These are phyloP conservation scores for Zymoseptoria passerinii DNA, from an alignment of 2,329 filamentous ascomycete genomes.

Conservation along the genomic window DNA sequence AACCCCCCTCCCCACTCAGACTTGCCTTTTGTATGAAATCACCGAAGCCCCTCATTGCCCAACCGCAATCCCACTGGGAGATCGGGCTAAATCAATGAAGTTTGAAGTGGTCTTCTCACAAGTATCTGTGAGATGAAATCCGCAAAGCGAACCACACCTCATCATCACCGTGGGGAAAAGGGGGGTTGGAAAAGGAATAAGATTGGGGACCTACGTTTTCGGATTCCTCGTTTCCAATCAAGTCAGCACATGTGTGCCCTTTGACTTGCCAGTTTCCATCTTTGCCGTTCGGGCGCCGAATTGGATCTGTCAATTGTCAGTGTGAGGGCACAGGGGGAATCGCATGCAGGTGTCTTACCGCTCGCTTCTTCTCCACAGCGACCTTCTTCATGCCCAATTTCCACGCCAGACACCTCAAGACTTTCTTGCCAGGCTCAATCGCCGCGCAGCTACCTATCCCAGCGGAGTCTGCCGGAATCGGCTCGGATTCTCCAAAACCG, in stretches of 20 bases:
- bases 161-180: slow-evolving; percentile 16
- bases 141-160: slow-evolving; percentile 12
- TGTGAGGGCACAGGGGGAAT: not conserved
- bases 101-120: slow-evolving; percentile 16
- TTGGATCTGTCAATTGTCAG: slow-evolving; percentile 31
- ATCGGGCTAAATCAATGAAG: slow-evolving; percentile 18
- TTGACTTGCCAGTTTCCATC: slow-evolving; percentile 43
- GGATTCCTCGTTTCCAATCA: slow-evolving; percentile 13
- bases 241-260: slow-evolving; percentile 39
- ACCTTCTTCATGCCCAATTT: slow-evolving; percentile 63
- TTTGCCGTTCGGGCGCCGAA: slow-evolving; percentile 38
- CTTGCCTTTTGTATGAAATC: slow-evolving; percentile 25
- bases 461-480: not conserved
- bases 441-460: slow-evolving; percentile 17
- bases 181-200: not conserved
- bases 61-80: slow-evolving; percentile 18
- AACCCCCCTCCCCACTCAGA: slow-evolving; percentile 17
- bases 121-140: slow-evolving; percentile 24
- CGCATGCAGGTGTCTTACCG: slow-evolving; percentile 46
- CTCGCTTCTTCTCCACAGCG: slow-evolving; percentile 84
- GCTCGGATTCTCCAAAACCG: slow-evolving; percentile 52
- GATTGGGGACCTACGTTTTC: not conserved
- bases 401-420: slow-evolving; percentile 68
- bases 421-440: slow-evolving; percentile 72
- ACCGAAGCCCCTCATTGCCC: slow-evolving; percentile 17